Conservation (phyloP, 1,139 yeast species). For the Meyerozyma smithsonii region DNA sequence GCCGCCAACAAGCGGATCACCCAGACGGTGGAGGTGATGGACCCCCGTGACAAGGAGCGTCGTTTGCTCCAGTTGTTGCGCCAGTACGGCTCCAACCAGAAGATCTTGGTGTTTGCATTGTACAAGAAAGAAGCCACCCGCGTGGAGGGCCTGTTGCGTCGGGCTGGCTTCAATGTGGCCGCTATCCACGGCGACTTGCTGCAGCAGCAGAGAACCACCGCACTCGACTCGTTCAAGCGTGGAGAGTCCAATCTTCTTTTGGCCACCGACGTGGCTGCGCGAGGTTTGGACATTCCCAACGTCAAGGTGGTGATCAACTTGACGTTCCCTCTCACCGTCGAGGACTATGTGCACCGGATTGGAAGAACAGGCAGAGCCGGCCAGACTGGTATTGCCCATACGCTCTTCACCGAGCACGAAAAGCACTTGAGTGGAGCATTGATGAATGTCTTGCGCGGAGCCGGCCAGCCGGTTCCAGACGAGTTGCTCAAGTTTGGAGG, state of each 20-base stretch:
- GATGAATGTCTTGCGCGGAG: constrained; percentile 87
- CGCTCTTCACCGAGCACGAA: constrained; percentile 94
- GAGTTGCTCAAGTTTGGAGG: constrained; percentile 93
- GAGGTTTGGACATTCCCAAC: constrained; percentile 97
- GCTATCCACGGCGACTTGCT: constrained; percentile 96
- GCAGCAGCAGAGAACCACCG: constrained; percentile 88
- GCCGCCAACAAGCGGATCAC: constrained; percentile 91
- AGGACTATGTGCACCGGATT: constrained; percentile 96
- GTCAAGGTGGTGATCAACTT: constrained; percentile 93
- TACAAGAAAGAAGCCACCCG: constrained; percentile 96
- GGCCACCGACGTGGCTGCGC: constrained; percentile 98
- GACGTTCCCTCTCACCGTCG: constrained; percentile 96
- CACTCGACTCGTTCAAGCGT: constrained; percentile 77
- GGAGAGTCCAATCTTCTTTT: constrained; percentile 74
- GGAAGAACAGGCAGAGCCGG: constrained; percentile 99
- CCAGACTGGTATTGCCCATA: constrained; percentile 88
- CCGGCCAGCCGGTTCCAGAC: constrained; percentile 95
- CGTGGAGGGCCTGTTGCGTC: constrained; percentile 69
- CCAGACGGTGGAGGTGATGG: constrained; percentile 90
- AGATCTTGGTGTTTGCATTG: constrained; percentile 85
- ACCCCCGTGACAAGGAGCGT: constrained; percentile 77
- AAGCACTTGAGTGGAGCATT: constrained; percentile 95
- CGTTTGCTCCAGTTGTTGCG: constrained; percentile 65
- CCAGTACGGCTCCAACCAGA: constrained; percentile 74
- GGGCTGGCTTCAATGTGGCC: constrained; percentile 75